phyloP scores from a whole-genome alignment of 305 asterid species.

The Coffea humblotiana region DNA sequence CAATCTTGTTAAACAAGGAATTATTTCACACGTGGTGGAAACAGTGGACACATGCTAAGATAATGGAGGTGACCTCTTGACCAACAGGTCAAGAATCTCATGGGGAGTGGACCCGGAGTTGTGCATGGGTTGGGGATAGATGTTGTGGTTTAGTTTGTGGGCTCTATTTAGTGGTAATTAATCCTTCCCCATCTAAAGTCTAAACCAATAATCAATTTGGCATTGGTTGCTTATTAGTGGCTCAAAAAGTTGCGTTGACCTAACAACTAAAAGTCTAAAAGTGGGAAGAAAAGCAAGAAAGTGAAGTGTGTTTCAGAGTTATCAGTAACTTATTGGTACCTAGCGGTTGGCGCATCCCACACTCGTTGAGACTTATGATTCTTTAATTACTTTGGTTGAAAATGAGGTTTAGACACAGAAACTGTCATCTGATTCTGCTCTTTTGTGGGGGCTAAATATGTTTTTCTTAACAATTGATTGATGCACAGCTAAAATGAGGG shows the following conservation, averaged over 20 bases:
- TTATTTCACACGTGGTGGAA: slow-evolving; percentile 2
- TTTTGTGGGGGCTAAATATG: neutral
- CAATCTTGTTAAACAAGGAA: neutral
- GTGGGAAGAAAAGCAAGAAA: slow-evolving; percentile 8
- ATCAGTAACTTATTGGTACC: neutral
- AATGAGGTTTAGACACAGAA: neutral
- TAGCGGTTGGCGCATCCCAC: neutral
- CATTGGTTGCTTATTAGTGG: neutral
- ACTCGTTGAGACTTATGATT: slow-evolving; percentile 8
- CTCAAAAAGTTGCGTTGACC: slow-evolving; percentile 15
- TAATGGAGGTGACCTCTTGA: neutral
- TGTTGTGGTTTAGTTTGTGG: neutral
- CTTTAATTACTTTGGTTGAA: neutral
- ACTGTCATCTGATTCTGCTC: neutral
- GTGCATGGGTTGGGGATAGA: no score
- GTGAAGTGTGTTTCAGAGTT: neutral
- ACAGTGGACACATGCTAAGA: neutral
- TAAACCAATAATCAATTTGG: neutral
- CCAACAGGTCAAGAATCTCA: neutral
- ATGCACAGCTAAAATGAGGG: neutral
- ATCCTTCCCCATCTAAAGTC: neutral
- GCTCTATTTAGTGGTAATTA: neutral
- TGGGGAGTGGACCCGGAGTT: neutral
- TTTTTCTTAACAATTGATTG: neutral
- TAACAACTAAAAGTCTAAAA: neutral